A percentile compares a stretch with the other conserved stretches of the same genome.
These are phyloP conservation scores for Diaporthe amygdali DNA, from an alignment of 2,329 filamentous ascomycete genomes.

Conservation along the genomic window DNA sequence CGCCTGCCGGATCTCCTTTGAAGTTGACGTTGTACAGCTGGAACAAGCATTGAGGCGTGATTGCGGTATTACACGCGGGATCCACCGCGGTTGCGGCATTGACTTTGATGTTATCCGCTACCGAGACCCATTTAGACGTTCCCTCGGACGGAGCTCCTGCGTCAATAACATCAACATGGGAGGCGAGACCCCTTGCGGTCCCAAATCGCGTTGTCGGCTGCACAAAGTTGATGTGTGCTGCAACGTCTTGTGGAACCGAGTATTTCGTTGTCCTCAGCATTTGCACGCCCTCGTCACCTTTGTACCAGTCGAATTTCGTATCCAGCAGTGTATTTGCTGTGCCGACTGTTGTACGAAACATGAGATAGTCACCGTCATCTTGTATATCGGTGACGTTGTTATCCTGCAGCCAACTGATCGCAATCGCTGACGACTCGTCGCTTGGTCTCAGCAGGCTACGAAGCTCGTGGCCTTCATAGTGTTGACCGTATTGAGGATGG, in stretches of 20 bases:
- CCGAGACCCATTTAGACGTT: constrained; percentile 27
- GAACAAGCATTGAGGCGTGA: constrained; percentile 54
- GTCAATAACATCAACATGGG: background rate
- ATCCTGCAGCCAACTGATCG: constrained; percentile 10
- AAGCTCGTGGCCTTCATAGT: constrained; percentile 19
- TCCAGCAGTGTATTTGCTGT: constrained; percentile 9
- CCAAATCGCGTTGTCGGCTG: constrained; percentile 54
- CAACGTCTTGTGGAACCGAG: constrained; percentile 39
- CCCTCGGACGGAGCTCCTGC: constrained; percentile 14
- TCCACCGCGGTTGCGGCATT: background rate
- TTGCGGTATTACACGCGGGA: constrained; percentile 32
- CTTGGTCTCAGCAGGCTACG: constrained; percentile 1
- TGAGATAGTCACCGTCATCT: constrained; percentile 16
- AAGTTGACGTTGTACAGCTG: constrained; percentile 55
- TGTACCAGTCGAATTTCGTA: constrained; percentile 15
- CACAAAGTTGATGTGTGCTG: constrained; percentile 46
- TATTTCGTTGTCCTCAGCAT: constrained; percentile 38
- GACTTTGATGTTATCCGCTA: constrained; percentile 15
- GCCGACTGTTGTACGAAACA: constrained; percentile 4
- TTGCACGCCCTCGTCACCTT: constrained; percentile 34
- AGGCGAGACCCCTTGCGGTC: constrained; percentile 29
- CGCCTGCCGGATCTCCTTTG: constrained; percentile 45
- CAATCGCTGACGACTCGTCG: background rate
- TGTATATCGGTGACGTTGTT: constrained; percentile 9
- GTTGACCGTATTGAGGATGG: constrained; percentile 10